Evolutionary conservation across 306 rosid genomes (phyloP).

Genomic region (Begonia fuchsioides): DNA sequence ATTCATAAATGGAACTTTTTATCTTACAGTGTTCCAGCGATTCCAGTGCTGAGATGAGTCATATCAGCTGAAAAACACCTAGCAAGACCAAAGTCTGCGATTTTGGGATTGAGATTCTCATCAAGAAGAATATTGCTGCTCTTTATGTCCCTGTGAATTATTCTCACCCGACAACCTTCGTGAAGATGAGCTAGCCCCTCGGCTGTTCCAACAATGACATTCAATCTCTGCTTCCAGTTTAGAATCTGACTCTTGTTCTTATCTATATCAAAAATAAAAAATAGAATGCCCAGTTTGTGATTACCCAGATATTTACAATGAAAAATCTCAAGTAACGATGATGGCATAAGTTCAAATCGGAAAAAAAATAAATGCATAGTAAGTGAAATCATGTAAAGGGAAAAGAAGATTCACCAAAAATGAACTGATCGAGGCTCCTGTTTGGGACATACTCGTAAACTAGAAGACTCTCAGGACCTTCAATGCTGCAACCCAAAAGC

Average conservation of each 20-base stretch:
- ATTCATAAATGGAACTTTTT: too few relatives aligned
- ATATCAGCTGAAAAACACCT: slow-evolving; percentile 62
- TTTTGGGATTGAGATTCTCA: slow-evolving; percentile 55
- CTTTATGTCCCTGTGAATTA: slow-evolving; percentile 84
- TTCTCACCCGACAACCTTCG: slow-evolving; percentile 44
- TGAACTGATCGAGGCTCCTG: slow-evolving; percentile 58
- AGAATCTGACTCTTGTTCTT: slow-evolving; percentile 42
- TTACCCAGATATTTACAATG: too few relatives aligned
- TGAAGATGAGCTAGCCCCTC: slow-evolving; percentile 88
- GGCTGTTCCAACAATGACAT: slow-evolving; percentile 60
- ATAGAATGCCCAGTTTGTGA: too few relatives aligned
- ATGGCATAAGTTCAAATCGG: too few relatives aligned
- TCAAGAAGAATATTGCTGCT: slow-evolving; percentile 83
- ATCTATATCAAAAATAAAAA: slow-evolving; percentile 23
- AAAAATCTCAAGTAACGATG: background rate
- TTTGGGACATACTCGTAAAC: slow-evolving; percentile 64
- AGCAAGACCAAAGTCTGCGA: slow-evolving; percentile 83
- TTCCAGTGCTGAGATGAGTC: slow-evolving; percentile 75
- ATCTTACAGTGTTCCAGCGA: slow-evolving; percentile 89
- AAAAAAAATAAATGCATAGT: background rate
- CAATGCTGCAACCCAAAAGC: slow-evolving; percentile 85
- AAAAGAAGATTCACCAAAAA: slow-evolving; percentile 37
- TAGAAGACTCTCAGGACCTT: slow-evolving; percentile 92
- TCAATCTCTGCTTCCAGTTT: slow-evolving; percentile 53
- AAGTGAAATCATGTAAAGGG: background rate